Evolutionary conservation across 164 flowering plant species (phyloP).

Genomic region (Aristolochia contorta): DNA sequence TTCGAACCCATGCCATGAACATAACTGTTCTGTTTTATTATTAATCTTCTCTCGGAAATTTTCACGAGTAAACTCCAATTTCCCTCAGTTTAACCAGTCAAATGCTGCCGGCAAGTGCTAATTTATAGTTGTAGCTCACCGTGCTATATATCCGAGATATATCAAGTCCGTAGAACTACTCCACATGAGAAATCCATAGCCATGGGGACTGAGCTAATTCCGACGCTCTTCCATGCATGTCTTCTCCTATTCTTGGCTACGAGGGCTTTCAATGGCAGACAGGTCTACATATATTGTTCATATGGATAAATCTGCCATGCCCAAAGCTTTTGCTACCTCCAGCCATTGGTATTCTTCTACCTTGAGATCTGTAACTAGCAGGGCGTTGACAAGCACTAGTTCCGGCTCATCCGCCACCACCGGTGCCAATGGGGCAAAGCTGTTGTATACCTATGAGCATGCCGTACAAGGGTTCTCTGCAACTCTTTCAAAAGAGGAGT

Average conservation of each 20-base stretch:
- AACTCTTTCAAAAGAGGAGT: constrained; percentile 4
- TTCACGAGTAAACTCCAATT: too few species aligned
- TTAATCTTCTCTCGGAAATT: too few species aligned
- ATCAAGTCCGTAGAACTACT: neutral
- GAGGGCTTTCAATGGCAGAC: constrained; percentile 1
- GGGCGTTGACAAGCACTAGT: neutral
- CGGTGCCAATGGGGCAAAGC: neutral
- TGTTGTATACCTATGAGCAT: constrained; percentile 30
- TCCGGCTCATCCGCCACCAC: neutral
- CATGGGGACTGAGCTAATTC: constrained; percentile 5
- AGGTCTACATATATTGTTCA: constrained; percentile 38
- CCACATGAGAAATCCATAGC: constrained; percentile 5
- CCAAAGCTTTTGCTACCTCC: constrained; percentile 27
- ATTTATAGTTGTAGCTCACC: neutral
- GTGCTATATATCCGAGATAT: neutral
- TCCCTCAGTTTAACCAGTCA: neutral
- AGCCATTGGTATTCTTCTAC: constrained; percentile 32
- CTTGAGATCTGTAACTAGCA: constrained; percentile 19
- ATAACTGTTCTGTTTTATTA: too few species aligned
- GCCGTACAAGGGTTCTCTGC: constrained; percentile 48
- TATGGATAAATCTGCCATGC: constrained; percentile 53
- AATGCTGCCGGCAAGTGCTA: neutral
- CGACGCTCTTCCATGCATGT: constrained; percentile 13
- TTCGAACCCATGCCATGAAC: too few species aligned
- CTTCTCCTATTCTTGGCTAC: constrained; percentile 3